phyloP scores from a whole-genome alignment of 768 basidiomycete genomes.

The Zangia roseola region DNA sequence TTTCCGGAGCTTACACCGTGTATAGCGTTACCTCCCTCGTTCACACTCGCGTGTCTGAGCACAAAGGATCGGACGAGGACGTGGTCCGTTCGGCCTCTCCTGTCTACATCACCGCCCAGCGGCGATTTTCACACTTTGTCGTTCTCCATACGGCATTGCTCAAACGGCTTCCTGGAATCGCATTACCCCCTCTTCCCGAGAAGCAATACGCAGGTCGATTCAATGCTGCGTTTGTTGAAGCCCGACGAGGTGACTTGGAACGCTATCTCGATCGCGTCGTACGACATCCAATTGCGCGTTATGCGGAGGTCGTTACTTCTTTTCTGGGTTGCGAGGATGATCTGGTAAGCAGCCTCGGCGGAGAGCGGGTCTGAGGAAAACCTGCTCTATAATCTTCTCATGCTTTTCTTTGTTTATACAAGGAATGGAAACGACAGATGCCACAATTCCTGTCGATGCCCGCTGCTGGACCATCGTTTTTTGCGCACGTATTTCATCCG shows the following conservation, averaged over 20 bases:
- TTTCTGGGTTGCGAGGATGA: constrained; percentile 80
- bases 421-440: constrained; percentile 73
- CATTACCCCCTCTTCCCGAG: constrained; percentile 79
- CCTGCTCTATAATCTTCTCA: constrained; percentile 2
- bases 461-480: constrained; percentile 74
- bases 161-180: constrained; percentile 69
- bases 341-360: constrained; percentile 45
- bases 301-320: constrained; percentile 75
- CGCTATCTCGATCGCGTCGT: constrained; percentile 70
- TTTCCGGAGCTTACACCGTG: constrained; percentile 71
- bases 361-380: neutral
- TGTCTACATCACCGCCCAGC: constrained; percentile 67
- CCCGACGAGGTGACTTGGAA: constrained; percentile 77
- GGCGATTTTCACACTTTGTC: constrained; percentile 85
- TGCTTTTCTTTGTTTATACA: neutral
- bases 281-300: constrained; percentile 73
- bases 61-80: constrained; percentile 19
- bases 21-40: constrained; percentile 68
- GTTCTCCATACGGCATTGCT: constrained; percentile 70
- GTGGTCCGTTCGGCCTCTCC: constrained; percentile 34
- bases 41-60: constrained; percentile 16
- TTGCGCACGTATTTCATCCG: constrained; percentile 78
- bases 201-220: constrained; percentile 84
- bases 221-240: constrained; percentile 79
- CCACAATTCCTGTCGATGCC: constrained; percentile 60